A percentile compares a stretch with the other conserved stretches of the same genome.
Evolutionary conservation across 1,139 yeast genomes (phyloP).

Genomic region (Maudiozyma humilis): DNA sequence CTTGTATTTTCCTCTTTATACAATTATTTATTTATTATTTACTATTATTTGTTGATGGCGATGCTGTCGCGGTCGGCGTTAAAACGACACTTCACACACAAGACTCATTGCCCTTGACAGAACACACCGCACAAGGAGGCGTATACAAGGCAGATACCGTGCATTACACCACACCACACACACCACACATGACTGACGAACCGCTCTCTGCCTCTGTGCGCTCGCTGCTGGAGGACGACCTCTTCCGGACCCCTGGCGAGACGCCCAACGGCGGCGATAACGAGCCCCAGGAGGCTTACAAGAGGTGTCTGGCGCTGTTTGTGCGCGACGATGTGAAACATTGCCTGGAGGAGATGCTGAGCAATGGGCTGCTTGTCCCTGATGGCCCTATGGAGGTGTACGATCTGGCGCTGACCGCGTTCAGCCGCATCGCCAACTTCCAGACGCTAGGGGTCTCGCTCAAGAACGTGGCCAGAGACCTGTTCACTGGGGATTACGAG

Average conservation of each 20-base stretch:
- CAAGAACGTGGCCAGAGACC: slow-evolving; percentile 29
- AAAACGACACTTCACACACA: no score
- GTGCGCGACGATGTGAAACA: slow-evolving; percentile 17
- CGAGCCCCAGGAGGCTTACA: no score
- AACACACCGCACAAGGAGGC: no score
- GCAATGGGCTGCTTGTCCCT: slow-evolving; percentile 11
- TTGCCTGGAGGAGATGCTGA: slow-evolving; percentile 19
- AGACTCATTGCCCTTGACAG: no score
- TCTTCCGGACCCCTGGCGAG: slow-evolving; percentile 7
- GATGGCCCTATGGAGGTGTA: slow-evolving; percentile 4
- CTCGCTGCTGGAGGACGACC: slow-evolving; percentile 17
- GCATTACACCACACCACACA: no score
- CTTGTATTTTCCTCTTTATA: no score
- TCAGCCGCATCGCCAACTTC: slow-evolving; percentile 5
- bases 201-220: slow-evolving; percentile 10
- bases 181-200: not conserved
- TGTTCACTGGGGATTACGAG: slow-evolving; percentile 2
- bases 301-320: slow-evolving; percentile 18
- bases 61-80: no score
- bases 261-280: no score
- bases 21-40: no score
- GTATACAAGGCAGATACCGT: no score
- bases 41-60: no score
- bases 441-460: slow-evolving; percentile 7
- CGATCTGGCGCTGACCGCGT: slow-evolving; percentile 8